These are phyloP conservation scores for Coniochaeta sp. DNA, from an alignment of 2,329 filamentous ascomycete genomes.

Conservation along the genomic window DNA sequence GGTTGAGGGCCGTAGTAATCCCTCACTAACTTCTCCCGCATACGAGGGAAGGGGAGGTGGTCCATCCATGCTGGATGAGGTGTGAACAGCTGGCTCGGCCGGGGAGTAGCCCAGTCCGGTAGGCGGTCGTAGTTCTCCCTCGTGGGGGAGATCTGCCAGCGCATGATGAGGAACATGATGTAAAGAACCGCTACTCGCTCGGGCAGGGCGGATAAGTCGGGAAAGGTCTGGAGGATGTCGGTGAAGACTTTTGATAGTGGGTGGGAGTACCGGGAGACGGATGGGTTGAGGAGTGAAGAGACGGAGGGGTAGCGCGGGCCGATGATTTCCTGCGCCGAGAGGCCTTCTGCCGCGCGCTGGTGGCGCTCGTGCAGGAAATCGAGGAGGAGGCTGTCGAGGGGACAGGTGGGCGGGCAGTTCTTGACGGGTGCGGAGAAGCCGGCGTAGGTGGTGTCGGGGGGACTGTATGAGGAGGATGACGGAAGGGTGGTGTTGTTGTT, in stretches of 20 bases:
- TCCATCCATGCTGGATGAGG: constrained; percentile 79
- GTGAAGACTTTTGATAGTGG: constrained; percentile 80
- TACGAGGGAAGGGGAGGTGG: constrained; percentile 69
- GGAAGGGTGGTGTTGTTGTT: constrained; percentile 1
- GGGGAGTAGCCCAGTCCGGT: constrained; percentile 65
- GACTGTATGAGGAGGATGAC: not conserved
- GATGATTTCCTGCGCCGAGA: constrained; percentile 56
- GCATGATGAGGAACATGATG: constrained; percentile 80
- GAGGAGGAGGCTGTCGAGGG: constrained; percentile 71
- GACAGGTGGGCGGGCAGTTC: constrained; percentile 64
- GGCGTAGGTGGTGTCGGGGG: not conserved
- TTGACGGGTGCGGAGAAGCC: constrained; percentile 31
- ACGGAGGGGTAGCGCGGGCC: constrained; percentile 77
- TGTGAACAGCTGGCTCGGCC: constrained; percentile 56
- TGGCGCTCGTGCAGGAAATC: constrained; percentile 68
- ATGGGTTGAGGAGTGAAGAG: constrained; percentile 68
- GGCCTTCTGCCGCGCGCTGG: constrained; percentile 59
- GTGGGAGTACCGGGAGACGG: constrained; percentile 56
- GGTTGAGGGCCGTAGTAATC: constrained; percentile 25
- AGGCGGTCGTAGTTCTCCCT: constrained; percentile 72
- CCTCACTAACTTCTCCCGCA: constrained; percentile 61
- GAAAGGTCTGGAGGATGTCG: constrained; percentile 78
- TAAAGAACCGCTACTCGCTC: constrained; percentile 79
- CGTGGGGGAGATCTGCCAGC: constrained; percentile 77
- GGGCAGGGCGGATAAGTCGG: constrained; percentile 68